Evolutionary conservation across 2,329 filamentous ascomycete genomes (phyloP).

Genomic region (Thielaviopsis musarum): DNA sequence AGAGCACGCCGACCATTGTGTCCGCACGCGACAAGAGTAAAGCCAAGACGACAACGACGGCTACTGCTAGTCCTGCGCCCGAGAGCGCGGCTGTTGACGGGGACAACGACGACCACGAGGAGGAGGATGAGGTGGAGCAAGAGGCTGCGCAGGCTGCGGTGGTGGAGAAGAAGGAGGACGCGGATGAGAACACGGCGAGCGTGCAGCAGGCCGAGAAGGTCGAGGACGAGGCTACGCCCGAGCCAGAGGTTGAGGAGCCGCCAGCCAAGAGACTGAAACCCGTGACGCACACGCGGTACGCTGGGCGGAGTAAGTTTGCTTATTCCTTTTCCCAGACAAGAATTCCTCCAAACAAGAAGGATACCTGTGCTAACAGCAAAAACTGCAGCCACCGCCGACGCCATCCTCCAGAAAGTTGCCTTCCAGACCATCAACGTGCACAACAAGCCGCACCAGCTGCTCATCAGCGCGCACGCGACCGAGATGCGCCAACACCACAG

Average conservation of each 20-base stretch:
- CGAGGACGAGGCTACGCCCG: background rate
- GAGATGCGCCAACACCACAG: slow-evolving; percentile 11
- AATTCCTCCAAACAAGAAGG: no score
- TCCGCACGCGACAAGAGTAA: slow-evolving; percentile 7
- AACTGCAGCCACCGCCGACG: slow-evolving; percentile 2
- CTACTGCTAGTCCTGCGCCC: background rate
- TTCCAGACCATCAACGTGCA: slow-evolving; percentile 54
- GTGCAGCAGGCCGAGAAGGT: background rate
- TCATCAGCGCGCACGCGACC: slow-evolving; percentile 26
- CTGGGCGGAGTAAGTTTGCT: slow-evolving; percentile 6
- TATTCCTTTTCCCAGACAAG: background rate
- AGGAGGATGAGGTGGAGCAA: background rate
- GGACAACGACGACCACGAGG: no score
- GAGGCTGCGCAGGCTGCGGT: background rate
- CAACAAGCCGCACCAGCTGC: slow-evolving; percentile 48
- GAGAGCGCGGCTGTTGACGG: background rate
- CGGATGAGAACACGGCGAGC: background rate
- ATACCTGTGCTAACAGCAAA: background rate
- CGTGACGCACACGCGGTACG: slow-evolving; percentile 7
- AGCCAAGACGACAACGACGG: background rate
- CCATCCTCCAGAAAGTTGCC: slow-evolving; percentile 9
- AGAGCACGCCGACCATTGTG: background rate
- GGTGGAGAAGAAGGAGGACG: background rate
- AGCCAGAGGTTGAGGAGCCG: slow-evolving; percentile 1
- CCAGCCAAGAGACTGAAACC: slow-evolving; percentile 7